phyloP scores from a whole-genome alignment of 805 yeast genomes.

The Teunomyces aglyptinius region DNA sequence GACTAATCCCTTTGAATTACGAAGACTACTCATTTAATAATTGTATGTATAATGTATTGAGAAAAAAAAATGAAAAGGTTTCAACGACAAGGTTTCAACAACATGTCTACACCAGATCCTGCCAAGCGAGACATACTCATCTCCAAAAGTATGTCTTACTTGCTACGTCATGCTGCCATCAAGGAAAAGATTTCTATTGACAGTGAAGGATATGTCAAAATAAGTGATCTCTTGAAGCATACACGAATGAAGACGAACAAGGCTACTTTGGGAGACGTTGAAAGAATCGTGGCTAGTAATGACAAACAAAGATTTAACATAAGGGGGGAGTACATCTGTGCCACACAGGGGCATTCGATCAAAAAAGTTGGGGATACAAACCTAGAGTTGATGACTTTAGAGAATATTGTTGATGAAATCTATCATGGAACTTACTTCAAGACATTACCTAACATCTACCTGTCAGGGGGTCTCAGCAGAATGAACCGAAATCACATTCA shows the following conservation, averaged over 20 bases:
- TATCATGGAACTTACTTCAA: constrained; percentile 76
- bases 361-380: constrained; percentile 40
- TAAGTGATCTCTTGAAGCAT: constrained; percentile 54
- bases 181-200: constrained; percentile 67
- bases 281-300: constrained; percentile 59
- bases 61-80: constrained; percentile 1
- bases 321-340: constrained; percentile 54
- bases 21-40: not conserved
- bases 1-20: not conserved
- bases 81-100: not conserved
- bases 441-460: constrained; percentile 48
- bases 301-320: constrained; percentile 71
- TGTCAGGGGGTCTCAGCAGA: constrained; percentile 54
- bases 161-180: constrained; percentile 83
- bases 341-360: constrained; percentile 91
- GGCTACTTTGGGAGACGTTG: constrained; percentile 56
- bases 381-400: constrained; percentile 35
- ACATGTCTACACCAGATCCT: constrained; percentile 9
- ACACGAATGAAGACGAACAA: constrained; percentile 56
- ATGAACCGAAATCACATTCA: constrained; percentile 88
- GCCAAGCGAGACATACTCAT: constrained; percentile 48
- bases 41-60: constrained; percentile 1
- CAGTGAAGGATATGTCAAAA: constrained; percentile 59
- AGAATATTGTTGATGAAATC: constrained; percentile 49
- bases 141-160: constrained; percentile 71